phyloP scores from a whole-genome alignment of 2,329 filamentous ascomycete genomes.

The Sclerotinia nivalis region DNA sequence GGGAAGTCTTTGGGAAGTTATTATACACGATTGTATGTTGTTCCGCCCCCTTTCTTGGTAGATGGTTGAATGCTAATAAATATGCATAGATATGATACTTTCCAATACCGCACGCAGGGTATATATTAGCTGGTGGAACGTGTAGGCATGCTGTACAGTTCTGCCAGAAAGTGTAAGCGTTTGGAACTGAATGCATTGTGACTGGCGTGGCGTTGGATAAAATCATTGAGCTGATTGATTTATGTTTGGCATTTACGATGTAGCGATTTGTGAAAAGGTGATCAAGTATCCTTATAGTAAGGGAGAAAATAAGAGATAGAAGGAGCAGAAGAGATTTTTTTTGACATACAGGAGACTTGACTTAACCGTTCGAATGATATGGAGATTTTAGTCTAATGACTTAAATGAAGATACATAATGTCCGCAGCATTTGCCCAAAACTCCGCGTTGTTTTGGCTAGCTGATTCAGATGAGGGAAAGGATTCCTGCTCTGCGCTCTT shows the following conservation, averaged over 20 bases:
- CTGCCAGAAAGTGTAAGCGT: not conserved
- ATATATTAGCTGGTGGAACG: conserved; percentile 61
- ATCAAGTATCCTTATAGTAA: not conserved
- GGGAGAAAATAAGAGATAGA: not conserved
- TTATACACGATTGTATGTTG: conserved; percentile 75
- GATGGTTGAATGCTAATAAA: conserved; percentile 19
- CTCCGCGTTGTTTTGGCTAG: not conserved
- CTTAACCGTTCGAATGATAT: not conserved
- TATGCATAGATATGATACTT: conserved; percentile 69
- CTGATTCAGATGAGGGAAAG: not conserved
- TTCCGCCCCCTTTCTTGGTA: not conserved
- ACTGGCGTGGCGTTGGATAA: conserved; percentile 21
- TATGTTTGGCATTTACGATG: conserved; percentile 6
- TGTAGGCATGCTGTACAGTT: not conserved
- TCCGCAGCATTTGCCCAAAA: not conserved
- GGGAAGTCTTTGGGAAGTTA: conserved; percentile 83
- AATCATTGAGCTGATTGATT: conserved; percentile 19
- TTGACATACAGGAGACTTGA: not conserved
- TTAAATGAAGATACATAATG: not conserved
- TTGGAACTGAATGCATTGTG: conserved; percentile 4
- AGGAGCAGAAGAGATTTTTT: not conserved
- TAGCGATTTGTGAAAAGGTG: not conserved
- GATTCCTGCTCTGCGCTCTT: not conserved
- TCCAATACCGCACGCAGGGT: conserved; percentile 84
- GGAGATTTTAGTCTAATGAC: not conserved